A percentile compares a stretch with the other conserved stretches of the same genome.
phyloP scores from a whole-genome alignment of 2,329 filamentous ascomycete genomes.

The Onygena corvina region DNA sequence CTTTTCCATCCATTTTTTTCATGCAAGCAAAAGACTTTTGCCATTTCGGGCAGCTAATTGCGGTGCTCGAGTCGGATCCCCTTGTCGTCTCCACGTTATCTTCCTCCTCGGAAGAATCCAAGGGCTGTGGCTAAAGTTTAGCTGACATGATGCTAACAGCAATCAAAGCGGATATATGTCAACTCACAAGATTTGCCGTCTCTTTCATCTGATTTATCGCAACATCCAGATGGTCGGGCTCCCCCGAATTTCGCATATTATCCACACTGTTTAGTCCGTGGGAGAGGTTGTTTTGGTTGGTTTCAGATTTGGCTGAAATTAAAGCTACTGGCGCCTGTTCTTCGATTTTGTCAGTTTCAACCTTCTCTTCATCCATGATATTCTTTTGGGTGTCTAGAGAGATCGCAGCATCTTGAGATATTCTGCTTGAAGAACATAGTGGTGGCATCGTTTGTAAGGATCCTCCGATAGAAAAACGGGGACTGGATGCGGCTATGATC shows the following conservation, averaged over 20 bases:
- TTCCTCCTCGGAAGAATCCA: constrained; percentile 20
- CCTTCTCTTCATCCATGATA: neutral
- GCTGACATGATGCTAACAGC: neutral
- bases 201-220: constrained; percentile 3
- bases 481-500: constrained; percentile 47
- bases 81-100: constrained; percentile 12
- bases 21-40: constrained; percentile 46
- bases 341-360: neutral
- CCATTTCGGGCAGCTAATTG: constrained; percentile 19
- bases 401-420: neutral
- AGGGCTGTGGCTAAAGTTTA: neutral
- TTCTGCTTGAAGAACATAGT: neutral
- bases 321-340: neutral
- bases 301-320: neutral
- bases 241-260: neutral
- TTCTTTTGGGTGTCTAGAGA: neutral
- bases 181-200: neutral
- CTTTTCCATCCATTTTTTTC: constrained; percentile 41
- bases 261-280: neutral
- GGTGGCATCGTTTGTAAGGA: constrained; percentile 12
- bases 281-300: neutral
- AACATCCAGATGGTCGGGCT: neutral
- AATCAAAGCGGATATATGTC: neutral
- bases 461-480: constrained; percentile 36
- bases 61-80: neutral